phyloP scores from a whole-genome alignment of 768 basidiomycete genomes.

The Panus rudis region DNA sequence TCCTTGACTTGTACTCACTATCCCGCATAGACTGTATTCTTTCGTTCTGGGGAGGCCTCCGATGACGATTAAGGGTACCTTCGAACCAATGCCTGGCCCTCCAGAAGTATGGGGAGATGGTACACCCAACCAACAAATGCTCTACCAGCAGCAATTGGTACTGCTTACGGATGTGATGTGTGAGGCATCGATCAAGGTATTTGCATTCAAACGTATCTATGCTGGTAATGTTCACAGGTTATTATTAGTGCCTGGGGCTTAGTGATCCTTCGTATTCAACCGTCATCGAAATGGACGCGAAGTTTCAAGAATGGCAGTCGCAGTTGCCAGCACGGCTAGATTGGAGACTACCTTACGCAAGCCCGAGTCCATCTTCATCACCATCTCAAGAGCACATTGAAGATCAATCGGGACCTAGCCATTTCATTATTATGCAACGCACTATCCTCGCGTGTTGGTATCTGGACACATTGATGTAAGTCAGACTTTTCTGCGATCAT shows the following conservation, averaged over 20 bases:
- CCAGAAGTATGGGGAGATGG: slow-evolving; percentile 14
- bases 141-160: slow-evolving; percentile 32
- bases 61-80: slow-evolving; percentile 30
- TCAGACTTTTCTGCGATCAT: too few relatives aligned
- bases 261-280: slow-evolving; percentile 20
- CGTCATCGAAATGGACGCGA: slow-evolving; percentile 36
- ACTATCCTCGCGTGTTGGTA: slow-evolving; percentile 42
- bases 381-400: not conserved
- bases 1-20: slow-evolving; percentile 7
- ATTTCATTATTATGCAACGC: slow-evolving; percentile 38
- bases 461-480: slow-evolving; percentile 35
- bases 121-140: slow-evolving; percentile 28
- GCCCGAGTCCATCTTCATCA: not conserved
- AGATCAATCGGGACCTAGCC: too few relatives aligned
- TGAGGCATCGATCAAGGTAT: slow-evolving; percentile 37
- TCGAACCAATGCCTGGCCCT: slow-evolving; percentile 29
- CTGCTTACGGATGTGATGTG: slow-evolving; percentile 32
- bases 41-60: slow-evolving; percentile 39
- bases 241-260: slow-evolving; percentile 14
- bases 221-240: too few relatives aligned
- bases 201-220: too few relatives aligned
- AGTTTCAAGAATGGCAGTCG: slow-evolving; percentile 37
- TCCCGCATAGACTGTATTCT: slow-evolving; percentile 31
- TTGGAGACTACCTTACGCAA: slow-evolving; percentile 22
- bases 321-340: slow-evolving; percentile 36